Base-by-base conservation (phyloP, 129 eudicot genomes). In the Flaveria bidentis region DNA sequence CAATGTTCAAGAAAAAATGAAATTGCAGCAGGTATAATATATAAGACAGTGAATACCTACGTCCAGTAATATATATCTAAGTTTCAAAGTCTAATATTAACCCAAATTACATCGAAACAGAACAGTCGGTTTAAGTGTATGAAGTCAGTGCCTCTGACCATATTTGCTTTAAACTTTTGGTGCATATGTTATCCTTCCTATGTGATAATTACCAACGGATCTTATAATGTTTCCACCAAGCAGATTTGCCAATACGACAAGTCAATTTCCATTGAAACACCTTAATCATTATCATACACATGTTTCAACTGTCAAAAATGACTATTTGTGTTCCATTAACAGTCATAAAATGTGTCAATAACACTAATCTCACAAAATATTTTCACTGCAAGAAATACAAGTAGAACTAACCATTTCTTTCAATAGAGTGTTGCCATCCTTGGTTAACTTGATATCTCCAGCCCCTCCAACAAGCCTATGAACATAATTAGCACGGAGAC, bases 401-500 rank as follows among this genome's bases (percentile, higher is more conserved):
- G 16, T 20, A 17, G 17, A 64, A 87, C 92, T 56, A 60, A 94
- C 99, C 99, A 94, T 94, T 81, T 94, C 97, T 80, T 89, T 94
- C 69, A 94, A 77, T 2, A 94, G 82, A 50, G 99, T 94, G 81
- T 94, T 94, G 10, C 99, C 99, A 67, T 94, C 99, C 82, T 94
- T 94, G 9, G 97, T 94, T 79, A 94, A 88, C 58, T 94, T 94
- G 60, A 94, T 94, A 72, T 94, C 99, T 23, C 99, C 99, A 78
- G 99, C 84, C 81, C 99, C 99, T 53, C 99, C 97, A 89, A 94
- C 99, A 86, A 94, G 99, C 97, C 99, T 94, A 46, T 9, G 13
- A 74, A 72, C 41, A 30, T 50, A 33, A 51, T 16, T 28, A n/a
- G 18, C 66, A 72, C 51, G 17, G 5, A 18, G 6, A 16, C 13